Conservation (phyloP, 129 eudicot species). For the Flaveria sonorensis region DNA sequence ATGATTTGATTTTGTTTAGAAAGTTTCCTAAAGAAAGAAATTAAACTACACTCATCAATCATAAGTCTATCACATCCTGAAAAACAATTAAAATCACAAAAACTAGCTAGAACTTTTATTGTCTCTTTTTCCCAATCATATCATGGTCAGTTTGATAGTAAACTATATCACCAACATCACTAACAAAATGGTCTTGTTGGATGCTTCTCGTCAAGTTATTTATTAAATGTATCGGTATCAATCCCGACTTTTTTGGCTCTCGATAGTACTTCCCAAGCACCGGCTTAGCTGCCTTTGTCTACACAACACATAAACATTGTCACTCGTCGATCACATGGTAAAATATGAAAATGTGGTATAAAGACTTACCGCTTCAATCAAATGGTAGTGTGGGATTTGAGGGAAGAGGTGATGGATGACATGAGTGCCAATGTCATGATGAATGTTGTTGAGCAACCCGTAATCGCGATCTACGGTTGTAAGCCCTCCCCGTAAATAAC, state of each 20-base stretch:
- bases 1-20: neutral
- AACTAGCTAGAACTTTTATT: neutral
- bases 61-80: neutral
- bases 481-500: constrained; percentile 75
- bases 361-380: constrained; percentile 62
- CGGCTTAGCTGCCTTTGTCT: constrained; percentile 68
- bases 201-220: constrained; percentile 56
- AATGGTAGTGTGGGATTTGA: constrained; percentile 85
- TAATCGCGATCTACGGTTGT: constrained; percentile 84
- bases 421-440: constrained; percentile 88
- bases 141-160: constrained; percentile 61
- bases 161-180: constrained; percentile 69
- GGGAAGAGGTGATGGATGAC: constrained; percentile 90
- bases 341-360: neutral
- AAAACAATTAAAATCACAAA: constrained; percentile 17
- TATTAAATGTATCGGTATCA: constrained; percentile 60
- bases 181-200: constrained; percentile 64
- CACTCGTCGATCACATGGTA: neutral
- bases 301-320: constrained; percentile 14
- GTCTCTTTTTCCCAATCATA: constrained; percentile 17
- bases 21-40: constrained; percentile 3
- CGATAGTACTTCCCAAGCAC: constrained; percentile 68
- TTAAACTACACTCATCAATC: neutral
- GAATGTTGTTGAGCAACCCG: constrained; percentile 69
- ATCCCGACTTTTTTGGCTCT: constrained; percentile 71